These are phyloP conservation scores for Paraurostyla sp. DNA, from an alignment of 73 alveolate genomes.

Conservation along the genomic window DNA sequence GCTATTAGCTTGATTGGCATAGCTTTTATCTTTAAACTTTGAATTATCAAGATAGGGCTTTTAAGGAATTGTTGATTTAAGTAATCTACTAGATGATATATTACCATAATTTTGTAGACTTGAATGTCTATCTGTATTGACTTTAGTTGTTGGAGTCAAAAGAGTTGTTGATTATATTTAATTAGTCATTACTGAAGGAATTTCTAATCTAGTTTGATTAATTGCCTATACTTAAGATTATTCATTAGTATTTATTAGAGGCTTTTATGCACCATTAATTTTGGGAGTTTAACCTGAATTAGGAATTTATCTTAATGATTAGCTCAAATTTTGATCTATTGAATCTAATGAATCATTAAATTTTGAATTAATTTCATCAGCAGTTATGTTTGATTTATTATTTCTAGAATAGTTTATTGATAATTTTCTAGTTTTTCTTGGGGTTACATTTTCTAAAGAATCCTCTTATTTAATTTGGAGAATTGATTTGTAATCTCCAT, in stretches of 20 bases:
- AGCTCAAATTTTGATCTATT: too few species aligned
- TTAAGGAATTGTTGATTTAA: not conserved
- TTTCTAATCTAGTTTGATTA: not conserved
- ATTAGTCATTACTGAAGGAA: not conserved
- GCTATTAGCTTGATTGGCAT: too few species aligned
- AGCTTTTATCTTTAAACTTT: too few species aligned
- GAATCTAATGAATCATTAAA: too few species aligned
- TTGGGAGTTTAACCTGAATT: too few species aligned
- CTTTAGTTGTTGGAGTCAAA: slow-evolving; percentile 22
- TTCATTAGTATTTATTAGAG: too few species aligned
- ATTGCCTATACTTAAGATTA: too few species aligned
- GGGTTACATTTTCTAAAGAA: not conserved
- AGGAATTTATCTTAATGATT: too few species aligned
- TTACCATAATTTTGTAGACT: not conserved
- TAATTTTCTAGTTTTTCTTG: not conserved
- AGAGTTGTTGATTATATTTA: not conserved
- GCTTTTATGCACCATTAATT: too few species aligned
- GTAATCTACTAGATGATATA: not conserved
- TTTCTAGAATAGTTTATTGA: too few species aligned
- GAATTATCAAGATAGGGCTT: not conserved
- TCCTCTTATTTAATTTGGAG: not conserved
- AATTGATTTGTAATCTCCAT: slow-evolving; percentile 9
- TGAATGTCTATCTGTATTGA: slow-evolving; percentile 25
- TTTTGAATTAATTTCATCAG: too few species aligned
- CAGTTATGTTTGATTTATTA: too few species aligned